Base-by-base conservation (phyloP, 2,329 filamentous ascomycete genomes). In the Trichoderma citrinoviride region DNA sequence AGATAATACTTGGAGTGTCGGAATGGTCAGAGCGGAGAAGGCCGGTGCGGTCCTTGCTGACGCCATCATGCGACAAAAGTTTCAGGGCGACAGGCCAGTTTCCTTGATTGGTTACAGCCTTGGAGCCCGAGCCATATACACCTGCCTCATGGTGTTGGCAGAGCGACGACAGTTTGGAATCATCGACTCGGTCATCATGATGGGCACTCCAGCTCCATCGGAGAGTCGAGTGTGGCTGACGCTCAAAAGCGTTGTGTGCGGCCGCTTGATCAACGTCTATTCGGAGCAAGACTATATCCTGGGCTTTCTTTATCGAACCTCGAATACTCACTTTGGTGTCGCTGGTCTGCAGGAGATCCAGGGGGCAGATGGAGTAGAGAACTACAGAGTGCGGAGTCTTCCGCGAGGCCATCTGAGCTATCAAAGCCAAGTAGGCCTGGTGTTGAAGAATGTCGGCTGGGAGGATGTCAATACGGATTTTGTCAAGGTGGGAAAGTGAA, bases 261-360 rank as follows among this genome's bases (percentile, higher is more conserved):
- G 93, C 0, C 87, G 93, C 23, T 81, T 97, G n/a, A 84, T 97
- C 72, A 98, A 97, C 70, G 92, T 95, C 3, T 97, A 89, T 75
- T 96, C 91, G 0, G 87, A 90, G 58, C 91, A 92, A 53, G 94
- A 98, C 75, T 93, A 92, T 69, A 87, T 97, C 25, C 87, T 98
- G 2, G 93, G 88, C 0, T 96, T 97, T 74, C 81, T 97, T 44
- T 96, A 94, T 75, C 88, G 94, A 57, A 91, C 87, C 3, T 91
- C 90, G 61, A 92, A 89, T 70, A 85, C 94, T 56, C 89, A 95
- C 68, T 89, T 90, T 67, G 93, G 94, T 2, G 84, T 98, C 40
- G 93, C 93, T 0, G 94, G 94, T 0, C 78, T 98, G 19, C 90
- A 97, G 74, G 83, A 85, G 17, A 85, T 95, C 37, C 81, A 85